Conservation (phyloP, 768 basidiomycete genomes). For the Suillus clintonianus region DNA sequence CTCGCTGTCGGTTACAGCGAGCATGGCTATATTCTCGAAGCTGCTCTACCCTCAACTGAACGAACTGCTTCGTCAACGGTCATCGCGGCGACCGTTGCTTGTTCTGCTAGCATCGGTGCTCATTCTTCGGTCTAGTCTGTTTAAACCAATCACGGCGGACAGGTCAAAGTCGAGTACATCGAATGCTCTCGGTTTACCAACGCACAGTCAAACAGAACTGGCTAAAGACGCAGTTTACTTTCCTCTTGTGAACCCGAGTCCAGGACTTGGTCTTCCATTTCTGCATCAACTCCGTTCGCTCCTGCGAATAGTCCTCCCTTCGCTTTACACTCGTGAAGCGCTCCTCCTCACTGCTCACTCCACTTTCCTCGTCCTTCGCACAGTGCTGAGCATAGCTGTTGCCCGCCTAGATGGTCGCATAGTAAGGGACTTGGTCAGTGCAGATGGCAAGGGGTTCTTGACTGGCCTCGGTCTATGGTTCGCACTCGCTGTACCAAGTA, state of each 20-base stretch:
- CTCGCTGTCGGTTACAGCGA: neutral
- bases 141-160: neutral
- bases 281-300: conserved; percentile 74
- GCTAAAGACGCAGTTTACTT: conserved; percentile 58
- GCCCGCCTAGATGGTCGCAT: conserved; percentile 89
- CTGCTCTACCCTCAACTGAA: neutral
- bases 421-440: conserved; percentile 86
- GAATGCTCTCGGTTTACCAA: conserved; percentile 60
- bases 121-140: conserved; percentile 51
- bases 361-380: conserved; percentile 81
- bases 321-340: conserved; percentile 65
- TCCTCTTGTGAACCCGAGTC: conserved; percentile 42
- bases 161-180: conserved; percentile 16
- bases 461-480: conserved; percentile 88
- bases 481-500: conserved; percentile 85
- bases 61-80: neutral
- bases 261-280: conserved; percentile 61
- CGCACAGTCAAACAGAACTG: conserved; percentile 60
- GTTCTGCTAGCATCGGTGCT: conserved; percentile 48
- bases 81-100: conserved; percentile 34
- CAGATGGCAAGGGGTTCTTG: conserved; percentile 82
- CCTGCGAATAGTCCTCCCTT: conserved; percentile 68
- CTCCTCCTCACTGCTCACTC: conserved; percentile 78
- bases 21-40: conserved; percentile 12
- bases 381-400: conserved; percentile 84